phyloP scores from a whole-genome alignment of 2,329 filamentous ascomycete species.

The Neofusicoccum ribis region DNA sequence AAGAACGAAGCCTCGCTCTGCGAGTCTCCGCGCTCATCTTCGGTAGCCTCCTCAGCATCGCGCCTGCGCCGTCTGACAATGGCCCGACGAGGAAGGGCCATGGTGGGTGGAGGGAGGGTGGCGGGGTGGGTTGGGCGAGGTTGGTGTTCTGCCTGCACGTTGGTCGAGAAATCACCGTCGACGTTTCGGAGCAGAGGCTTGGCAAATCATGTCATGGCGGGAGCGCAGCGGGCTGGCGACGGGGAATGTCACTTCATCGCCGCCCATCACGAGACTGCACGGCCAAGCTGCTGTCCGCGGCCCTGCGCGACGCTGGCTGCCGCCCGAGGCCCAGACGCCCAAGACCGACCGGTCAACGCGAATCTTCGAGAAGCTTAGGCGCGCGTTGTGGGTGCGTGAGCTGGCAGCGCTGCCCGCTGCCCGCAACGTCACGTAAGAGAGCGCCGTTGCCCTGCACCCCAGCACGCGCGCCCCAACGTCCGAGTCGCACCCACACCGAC shows the following conservation, averaged over 20 bases:
- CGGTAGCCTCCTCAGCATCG: constrained; percentile 47
- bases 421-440: constrained; percentile 8
- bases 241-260: constrained; percentile 10
- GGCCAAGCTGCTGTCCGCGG: constrained; percentile 8
- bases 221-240: constrained; percentile 11
- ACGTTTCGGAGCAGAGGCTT: constrained; percentile 18
- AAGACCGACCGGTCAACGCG: constrained; percentile 12
- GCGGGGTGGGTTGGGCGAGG: constrained; percentile 18
- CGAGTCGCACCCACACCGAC: neutral
- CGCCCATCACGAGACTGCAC: constrained; percentile 11
- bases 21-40: constrained; percentile 55
- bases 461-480: constrained; percentile 13
- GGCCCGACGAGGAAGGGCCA: constrained; percentile 39
- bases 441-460: neutral
- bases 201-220: constrained; percentile 20
- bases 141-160: constrained; percentile 18
- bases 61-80: constrained; percentile 40
- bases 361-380: constrained; percentile 16
- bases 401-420: neutral
- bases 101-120: constrained; percentile 25
- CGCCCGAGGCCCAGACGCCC: neutral
- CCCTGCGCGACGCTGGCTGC: neutral
- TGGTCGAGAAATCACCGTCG: constrained; percentile 19
- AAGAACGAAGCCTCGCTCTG: constrained; percentile 61
- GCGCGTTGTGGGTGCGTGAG: constrained; percentile 13